phyloP scores from a whole-genome alignment of 129 eudicot species.

The Tanacetum coccineum region DNA sequence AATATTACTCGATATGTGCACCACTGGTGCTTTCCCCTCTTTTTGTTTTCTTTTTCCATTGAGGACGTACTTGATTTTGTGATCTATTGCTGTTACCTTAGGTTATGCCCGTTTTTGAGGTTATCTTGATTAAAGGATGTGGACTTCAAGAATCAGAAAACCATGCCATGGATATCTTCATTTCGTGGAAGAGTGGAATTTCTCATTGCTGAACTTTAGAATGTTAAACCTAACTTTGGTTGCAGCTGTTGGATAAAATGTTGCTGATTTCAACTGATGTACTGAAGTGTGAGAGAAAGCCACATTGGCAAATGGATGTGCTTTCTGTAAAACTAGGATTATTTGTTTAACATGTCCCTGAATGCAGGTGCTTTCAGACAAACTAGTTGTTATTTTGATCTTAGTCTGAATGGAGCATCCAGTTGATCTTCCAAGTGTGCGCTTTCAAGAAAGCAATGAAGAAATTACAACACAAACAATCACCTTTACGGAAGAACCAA shows the following conservation, averaged over 20 bases:
- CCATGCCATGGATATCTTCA: conserved; percentile 39
- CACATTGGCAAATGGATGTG: conserved; percentile 42
- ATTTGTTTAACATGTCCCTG: conserved; percentile 38
- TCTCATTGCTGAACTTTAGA: conserved; percentile 51
- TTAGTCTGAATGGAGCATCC: conserved; percentile 38
- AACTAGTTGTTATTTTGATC: conserved; percentile 27
- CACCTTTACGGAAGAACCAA: conserved; percentile 17
- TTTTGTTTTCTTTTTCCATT: no score
- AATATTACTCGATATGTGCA: no score
- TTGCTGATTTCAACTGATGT: conserved; percentile 81
- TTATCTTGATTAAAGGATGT: conserved; percentile 50
- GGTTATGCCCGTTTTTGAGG: conserved; percentile 48
- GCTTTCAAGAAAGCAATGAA: conserved; percentile 24
- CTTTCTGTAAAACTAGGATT: conserved; percentile 34
- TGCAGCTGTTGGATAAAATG: conserved; percentile 75
- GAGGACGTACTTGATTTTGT: no score
- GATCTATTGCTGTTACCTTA: conserved; percentile 47
- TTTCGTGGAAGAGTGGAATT: conserved; percentile 55
- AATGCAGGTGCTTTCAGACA: conserved; percentile 68
- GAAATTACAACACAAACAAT: conserved; percentile 11
- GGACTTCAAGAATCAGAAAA: conserved; percentile 45
- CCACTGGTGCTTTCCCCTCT: no score
- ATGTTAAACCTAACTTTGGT: conserved; percentile 39
- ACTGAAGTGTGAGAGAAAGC: conserved; percentile 59
- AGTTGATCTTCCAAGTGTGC: conserved; percentile 23